Percentiles rank a stretch among this genome's conserved stretches.
Evolutionary conservation across 2,329 filamentous ascomycete species (phyloP).

Genomic region (Ophiognomonia clavigignenti-juglandacearum): DNA sequence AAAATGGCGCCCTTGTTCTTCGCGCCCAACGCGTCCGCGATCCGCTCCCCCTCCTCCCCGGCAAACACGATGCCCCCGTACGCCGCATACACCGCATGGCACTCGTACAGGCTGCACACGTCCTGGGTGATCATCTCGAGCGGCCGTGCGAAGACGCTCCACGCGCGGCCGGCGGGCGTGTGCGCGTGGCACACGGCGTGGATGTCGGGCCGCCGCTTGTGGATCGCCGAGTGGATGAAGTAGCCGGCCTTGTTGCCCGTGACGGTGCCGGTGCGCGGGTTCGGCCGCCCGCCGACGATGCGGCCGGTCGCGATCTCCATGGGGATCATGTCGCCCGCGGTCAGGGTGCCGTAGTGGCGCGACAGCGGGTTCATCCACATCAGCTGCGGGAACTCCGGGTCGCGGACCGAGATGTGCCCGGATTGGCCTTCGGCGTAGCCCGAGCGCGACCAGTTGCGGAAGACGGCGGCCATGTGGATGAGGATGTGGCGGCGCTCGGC

Average conservation of each 20-base stretch:
- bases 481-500: constrained; percentile 58
- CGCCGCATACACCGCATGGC: constrained; percentile 54
- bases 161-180: constrained; percentile 61
- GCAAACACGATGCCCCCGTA: constrained; percentile 53
- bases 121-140: constrained; percentile 70
- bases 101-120: constrained; percentile 59
- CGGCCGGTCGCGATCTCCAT: constrained; percentile 53
- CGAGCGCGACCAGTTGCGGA: constrained; percentile 60
- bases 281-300: constrained; percentile 57
- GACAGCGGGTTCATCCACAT: constrained; percentile 71
- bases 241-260: constrained; percentile 65
- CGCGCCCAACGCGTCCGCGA: constrained; percentile 57
- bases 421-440: constrained; percentile 61
- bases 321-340: constrained; percentile 64
- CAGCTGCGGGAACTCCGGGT: constrained; percentile 54
- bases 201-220: constrained; percentile 61
- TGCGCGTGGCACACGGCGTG: constrained; percentile 67
- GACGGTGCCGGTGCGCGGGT: constrained; percentile 31
- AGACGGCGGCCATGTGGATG: constrained; percentile 63
- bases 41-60: constrained; percentile 58
- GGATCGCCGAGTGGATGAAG: constrained; percentile 63
- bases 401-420: constrained; percentile 61
- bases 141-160: constrained; percentile 58
- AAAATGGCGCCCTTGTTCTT: constrained; percentile 59
- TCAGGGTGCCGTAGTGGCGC: constrained; percentile 62